These are phyloP conservation scores for Serendipita sp. DNA, from an alignment of 768 basidiomycete genomes.

Conservation along the genomic window DNA sequence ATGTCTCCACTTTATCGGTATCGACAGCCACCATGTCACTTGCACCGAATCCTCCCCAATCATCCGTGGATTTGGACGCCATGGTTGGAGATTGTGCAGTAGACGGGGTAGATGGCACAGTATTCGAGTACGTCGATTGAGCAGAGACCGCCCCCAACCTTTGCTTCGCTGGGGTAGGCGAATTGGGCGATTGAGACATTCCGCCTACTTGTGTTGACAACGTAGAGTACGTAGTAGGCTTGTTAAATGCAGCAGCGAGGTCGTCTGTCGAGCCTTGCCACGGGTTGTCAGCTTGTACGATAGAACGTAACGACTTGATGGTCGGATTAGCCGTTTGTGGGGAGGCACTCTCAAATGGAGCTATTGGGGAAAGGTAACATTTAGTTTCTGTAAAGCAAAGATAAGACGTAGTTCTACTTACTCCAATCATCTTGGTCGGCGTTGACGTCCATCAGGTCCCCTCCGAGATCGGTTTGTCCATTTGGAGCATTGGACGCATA, in stretches of 20 bases:
- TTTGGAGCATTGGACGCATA: constrained; percentile 7
- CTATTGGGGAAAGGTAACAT: constrained; percentile 20
- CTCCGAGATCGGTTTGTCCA: constrained; percentile 44
- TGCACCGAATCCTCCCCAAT: not conserved
- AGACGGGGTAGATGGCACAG: not conserved
- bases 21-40: not conserved
- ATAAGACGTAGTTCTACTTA: constrained; percentile 23
- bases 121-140: not conserved
- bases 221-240: constrained; percentile 6
- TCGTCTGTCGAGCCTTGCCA: constrained; percentile 9
- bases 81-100: not conserved
- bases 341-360: constrained; percentile 51
- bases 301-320: constrained; percentile 21
- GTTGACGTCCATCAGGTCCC: constrained; percentile 83
- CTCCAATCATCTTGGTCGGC: constrained; percentile 94
- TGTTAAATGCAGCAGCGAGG: constrained; percentile 8
- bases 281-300: constrained; percentile 15
- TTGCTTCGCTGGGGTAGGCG: not conserved
- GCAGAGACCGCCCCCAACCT: not conserved
- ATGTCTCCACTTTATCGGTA: not conserved
- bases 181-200: not conserved
- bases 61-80: not conserved
- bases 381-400: not conserved
- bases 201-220: constrained; percentile 4
- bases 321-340: constrained; percentile 11